phyloP scores from a whole-genome alignment of 495 filamentous ascomycete species.

The Emericellopsis terricola region DNA sequence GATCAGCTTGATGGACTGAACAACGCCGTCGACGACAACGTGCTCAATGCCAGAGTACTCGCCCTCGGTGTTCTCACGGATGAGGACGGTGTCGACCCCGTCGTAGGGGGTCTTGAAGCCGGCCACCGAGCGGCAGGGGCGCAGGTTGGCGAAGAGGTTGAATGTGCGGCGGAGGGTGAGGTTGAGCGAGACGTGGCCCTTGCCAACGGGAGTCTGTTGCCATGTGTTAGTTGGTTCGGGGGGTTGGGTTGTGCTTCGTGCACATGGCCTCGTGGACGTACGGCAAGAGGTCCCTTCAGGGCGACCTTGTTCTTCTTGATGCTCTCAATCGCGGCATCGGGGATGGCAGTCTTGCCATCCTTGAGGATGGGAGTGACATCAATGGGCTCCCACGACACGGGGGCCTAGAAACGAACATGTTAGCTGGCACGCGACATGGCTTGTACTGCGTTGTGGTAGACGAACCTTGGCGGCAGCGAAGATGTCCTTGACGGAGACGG shows the following conservation, averaged over 20 bases:
- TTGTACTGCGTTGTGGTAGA: no score
- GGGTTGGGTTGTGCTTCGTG: not conserved
- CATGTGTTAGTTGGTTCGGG: constrained; percentile 15
- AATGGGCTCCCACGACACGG: constrained; percentile 91
- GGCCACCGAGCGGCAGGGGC: constrained; percentile 87
- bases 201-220: constrained; percentile 74
- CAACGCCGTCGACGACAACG: constrained; percentile 92
- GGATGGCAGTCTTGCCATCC: constrained; percentile 80
- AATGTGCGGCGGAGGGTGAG: constrained; percentile 94
- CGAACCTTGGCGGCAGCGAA: constrained; percentile 82
- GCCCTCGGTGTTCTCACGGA: constrained; percentile 99
- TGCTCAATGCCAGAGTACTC: constrained; percentile 99
- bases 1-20: constrained; percentile 98
- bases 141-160: constrained; percentile 98
- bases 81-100: constrained; percentile 89
- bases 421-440: no score
- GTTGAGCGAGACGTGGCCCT: constrained; percentile 98
- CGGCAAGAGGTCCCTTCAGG: constrained; percentile 90
- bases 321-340: constrained; percentile 75
- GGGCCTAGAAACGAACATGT: constrained; percentile 37
- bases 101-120: constrained; percentile 99
- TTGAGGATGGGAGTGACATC: constrained; percentile 87
- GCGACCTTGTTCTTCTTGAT: constrained; percentile 87
- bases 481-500: constrained; percentile 94
- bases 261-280: constrained; percentile 28